These are phyloP conservation scores for Suhomyces bribrorum DNA, from an alignment of 1,139 yeast genomes.

Conservation along the genomic window DNA sequence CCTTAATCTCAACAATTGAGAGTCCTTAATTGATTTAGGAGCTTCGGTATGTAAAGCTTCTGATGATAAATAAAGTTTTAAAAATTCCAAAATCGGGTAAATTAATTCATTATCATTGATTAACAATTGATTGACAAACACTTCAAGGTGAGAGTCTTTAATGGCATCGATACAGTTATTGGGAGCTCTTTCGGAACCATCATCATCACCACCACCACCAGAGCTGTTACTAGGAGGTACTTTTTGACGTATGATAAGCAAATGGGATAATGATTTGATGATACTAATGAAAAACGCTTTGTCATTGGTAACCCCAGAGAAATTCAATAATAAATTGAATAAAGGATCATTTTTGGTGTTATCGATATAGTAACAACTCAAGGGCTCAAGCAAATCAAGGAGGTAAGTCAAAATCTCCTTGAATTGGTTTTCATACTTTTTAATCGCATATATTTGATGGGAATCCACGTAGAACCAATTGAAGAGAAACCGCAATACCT, in stretches of 20 bases:
- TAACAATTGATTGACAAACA: constrained; percentile 32
- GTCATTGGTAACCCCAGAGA: constrained; percentile 53
- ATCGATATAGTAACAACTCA: constrained; percentile 80
- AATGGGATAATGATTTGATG: constrained; percentile 47
- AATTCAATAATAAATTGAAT: constrained; percentile 50
- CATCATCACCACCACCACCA: constrained; percentile 18
- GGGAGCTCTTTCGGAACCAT: constrained; percentile 24
- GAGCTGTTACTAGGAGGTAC: constrained; percentile 9
- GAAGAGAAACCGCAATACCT: constrained; percentile 50
- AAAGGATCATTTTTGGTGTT: constrained; percentile 63
- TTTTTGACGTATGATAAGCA: constrained; percentile 43
- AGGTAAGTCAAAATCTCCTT: constrained; percentile 68
- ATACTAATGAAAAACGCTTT: constrained; percentile 51
- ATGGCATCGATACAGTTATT: constrained; percentile 47
- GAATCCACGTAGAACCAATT: constrained; percentile 36
- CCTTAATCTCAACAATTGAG: constrained; percentile 36
- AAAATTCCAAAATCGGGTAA: constrained; percentile 36
- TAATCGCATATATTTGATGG: constrained; percentile 20
- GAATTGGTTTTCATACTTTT: constrained; percentile 40
- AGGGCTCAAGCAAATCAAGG: constrained; percentile 80
- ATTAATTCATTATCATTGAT: constrained; percentile 41
- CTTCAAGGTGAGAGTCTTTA: constrained; percentile 35
- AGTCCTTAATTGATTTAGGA: constrained; percentile 32
- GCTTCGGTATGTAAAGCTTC: constrained; percentile 39
- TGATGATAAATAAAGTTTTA: constrained; percentile 41